Percentiles rank a stretch among this genome's conserved stretches.
Conservation (phyloP, 1,139 yeast species). For the Kurtzmaniella natalensis region DNA sequence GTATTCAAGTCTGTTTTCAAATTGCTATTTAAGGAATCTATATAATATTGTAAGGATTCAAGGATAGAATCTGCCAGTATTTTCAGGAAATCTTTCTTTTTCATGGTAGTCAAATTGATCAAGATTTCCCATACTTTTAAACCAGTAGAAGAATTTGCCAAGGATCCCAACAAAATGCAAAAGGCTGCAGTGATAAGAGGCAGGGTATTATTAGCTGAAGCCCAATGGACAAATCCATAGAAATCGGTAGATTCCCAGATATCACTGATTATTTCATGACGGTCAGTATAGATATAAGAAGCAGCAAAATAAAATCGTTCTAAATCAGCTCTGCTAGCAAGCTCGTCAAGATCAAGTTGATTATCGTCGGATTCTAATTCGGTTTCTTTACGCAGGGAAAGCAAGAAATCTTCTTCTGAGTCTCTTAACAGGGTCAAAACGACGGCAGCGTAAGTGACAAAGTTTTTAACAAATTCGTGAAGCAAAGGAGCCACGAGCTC, state of each 20-base stretch:
- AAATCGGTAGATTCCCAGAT: slow-evolving; percentile 72
- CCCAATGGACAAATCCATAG: slow-evolving; percentile 85
- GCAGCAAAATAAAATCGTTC: slow-evolving; percentile 83
- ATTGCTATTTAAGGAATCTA: slow-evolving; percentile 44
- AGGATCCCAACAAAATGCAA: slow-evolving; percentile 71
- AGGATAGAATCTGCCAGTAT: slow-evolving; percentile 59
- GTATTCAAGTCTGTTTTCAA: slow-evolving; percentile 36
- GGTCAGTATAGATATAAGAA: slow-evolving; percentile 60
- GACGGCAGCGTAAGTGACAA: slow-evolving; percentile 73
- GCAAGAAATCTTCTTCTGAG: slow-evolving; percentile 77
- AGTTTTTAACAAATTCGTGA: slow-evolving; percentile 53
- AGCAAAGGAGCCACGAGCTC: slow-evolving; percentile 38
- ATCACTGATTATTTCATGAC: slow-evolving; percentile 54
- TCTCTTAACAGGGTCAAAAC: slow-evolving; percentile 76
- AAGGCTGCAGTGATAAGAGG: slow-evolving; percentile 82
- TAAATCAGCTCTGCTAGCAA: slow-evolving; percentile 72
- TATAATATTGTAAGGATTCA: slow-evolving; percentile 54
- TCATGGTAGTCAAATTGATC: slow-evolving; percentile 22
- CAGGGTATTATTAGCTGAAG: slow-evolving; percentile 71
- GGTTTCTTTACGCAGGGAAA: slow-evolving; percentile 41
- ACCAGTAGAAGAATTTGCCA: slow-evolving; percentile 23
- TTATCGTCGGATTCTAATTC: slow-evolving; percentile 15
- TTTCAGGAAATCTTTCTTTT: slow-evolving; percentile 39
- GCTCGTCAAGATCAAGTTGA: slow-evolving; percentile 44
- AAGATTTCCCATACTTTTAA: slow-evolving; percentile 38